A percentile compares a stretch with the other conserved stretches of the same genome.
These are phyloP conservation scores for Phlebopus sp. DNA, from an alignment of 1,284 basidiomycete genomes.

Conservation along the genomic window DNA sequence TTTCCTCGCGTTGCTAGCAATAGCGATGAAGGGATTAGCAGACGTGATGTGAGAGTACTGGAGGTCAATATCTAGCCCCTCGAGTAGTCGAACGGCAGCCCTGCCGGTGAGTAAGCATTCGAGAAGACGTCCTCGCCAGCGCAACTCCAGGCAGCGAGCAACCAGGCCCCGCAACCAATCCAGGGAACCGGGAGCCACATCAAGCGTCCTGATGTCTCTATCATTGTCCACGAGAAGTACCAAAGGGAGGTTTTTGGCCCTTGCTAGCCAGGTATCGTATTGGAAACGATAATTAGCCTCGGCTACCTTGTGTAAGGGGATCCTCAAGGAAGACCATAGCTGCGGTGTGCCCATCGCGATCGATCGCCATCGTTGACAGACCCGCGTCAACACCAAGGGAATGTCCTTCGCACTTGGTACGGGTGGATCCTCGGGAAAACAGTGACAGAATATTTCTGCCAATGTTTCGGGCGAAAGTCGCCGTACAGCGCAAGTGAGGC, in stretches of 20 bases:
- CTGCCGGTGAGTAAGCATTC: conserved; percentile 15
- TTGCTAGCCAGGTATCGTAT: too few relatives aligned
- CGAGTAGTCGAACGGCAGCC: conserved; percentile 1
- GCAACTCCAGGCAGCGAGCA: conserved; percentile 23
- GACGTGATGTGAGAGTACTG: too few relatives aligned
- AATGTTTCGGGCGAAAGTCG: conserved; percentile 29
- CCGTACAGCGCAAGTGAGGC: conserved; percentile 27
- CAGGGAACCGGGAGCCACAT: too few relatives aligned
- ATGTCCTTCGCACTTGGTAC: too few relatives aligned
- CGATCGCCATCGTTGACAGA: too few relatives aligned
- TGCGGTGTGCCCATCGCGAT: conserved; percentile 25
- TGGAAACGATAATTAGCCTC: too few relatives aligned
- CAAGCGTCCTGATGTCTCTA: background rate
- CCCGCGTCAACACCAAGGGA: too few relatives aligned
- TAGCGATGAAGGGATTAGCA: conserved; percentile 1
- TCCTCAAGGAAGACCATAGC: conserved; percentile 26
- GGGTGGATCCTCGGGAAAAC: conserved; percentile 26
- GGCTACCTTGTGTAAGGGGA: background rate
- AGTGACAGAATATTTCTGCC: conserved; percentile 29
- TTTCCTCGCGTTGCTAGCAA: conserved; percentile 14
- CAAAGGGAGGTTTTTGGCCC: too few relatives aligned
- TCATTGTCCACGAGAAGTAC: conserved; percentile 25
- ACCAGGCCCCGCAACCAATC: conserved; percentile 22
- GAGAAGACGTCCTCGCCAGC: conserved; percentile 32
- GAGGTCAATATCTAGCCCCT: conserved; percentile 1